Base-by-base conservation (phyloP, 345 rosid genomes). In the Conringia planisiliqua region DNA sequence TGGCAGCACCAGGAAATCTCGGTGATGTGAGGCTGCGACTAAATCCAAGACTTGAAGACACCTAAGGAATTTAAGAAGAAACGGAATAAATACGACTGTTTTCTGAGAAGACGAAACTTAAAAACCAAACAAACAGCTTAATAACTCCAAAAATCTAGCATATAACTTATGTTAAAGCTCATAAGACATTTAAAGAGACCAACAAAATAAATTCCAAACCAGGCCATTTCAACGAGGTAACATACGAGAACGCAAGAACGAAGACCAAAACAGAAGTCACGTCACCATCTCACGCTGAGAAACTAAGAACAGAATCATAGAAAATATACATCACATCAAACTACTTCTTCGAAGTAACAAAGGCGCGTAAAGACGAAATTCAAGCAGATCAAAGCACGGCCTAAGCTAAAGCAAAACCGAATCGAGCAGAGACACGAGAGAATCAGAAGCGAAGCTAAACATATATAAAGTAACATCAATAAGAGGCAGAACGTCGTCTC, bases 1-100 rank as follows among this genome's bases (percentile, higher is more conserved):
- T 35, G 8, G 91, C 80, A 75, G 83, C 47, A 22, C 91, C 91
- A 39, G 79, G 79, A 73, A 82, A 62, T 71, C 74, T 76, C 35
- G 85, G 81, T 69, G 85, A 73, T 68, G 27, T 71, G n/a, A 82
- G 55, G 57, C 75, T 81, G 20, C 69, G 72, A 70, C 73, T 73
- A 32, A 85, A 81, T 42, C 80, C 78, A 79, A 80, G 78, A 76
- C 76, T 66, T 52, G 78, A 59, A 1, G 89, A 70, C 13, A 62
- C 87, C 90, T 86, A 85, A 62, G 62, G 9, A 50, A 50, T 46
- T 35, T 35, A 17, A 24, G 9, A 36, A 4, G 10, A 40, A 20
- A 42, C 7, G 4, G 16, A 22, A 48, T 43, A 11, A 61, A 27
- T 16, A 43, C 48, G 4, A 52, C 10, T 18, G 8, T 6, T 48